Conservation (phyloP, 139 green algal genomes). For the Diplosphaera chodatii region DNA sequence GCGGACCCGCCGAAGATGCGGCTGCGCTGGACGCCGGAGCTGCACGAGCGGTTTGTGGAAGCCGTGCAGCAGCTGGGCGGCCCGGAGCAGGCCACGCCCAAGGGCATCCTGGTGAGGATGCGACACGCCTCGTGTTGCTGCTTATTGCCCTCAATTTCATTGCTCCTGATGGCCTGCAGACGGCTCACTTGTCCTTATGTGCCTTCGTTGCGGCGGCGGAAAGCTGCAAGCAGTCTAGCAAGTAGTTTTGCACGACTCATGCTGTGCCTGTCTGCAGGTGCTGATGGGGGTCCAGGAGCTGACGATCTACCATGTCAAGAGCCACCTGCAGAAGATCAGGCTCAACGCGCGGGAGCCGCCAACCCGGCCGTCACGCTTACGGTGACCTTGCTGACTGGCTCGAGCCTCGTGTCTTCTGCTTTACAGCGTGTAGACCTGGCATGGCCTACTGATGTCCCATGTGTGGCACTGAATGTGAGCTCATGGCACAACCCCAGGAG, state of each 20-base stretch:
- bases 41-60: slow-evolving; percentile 51
- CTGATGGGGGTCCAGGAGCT: slow-evolving; percentile 44
- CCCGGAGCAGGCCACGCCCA: slow-evolving; percentile 41
- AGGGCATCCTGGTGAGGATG: slow-evolving; percentile 36
- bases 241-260: too few species aligned
- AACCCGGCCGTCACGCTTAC: not conserved
- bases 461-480: too few species aligned
- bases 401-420: too few species aligned
- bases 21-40: slow-evolving; percentile 57
- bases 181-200: too few species aligned
- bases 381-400: not conserved
- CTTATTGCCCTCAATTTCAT: slow-evolving; percentile 8
- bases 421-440: too few species aligned
- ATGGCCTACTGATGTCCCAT: too few species aligned
- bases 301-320: slow-evolving; percentile 61
- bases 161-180: too few species aligned
- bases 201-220: too few species aligned
- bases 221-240: too few species aligned
- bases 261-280: not conserved
- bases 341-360: not conserved
- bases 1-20: slow-evolving; percentile 25
- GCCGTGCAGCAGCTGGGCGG: slow-evolving; percentile 51
- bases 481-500: too few species aligned
- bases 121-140: too few species aligned
- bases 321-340: slow-evolving; percentile 51